Base-by-base conservation (phyloP, 2,329 filamentous ascomycete genomes). In the Penicillium vulpinum region DNA sequence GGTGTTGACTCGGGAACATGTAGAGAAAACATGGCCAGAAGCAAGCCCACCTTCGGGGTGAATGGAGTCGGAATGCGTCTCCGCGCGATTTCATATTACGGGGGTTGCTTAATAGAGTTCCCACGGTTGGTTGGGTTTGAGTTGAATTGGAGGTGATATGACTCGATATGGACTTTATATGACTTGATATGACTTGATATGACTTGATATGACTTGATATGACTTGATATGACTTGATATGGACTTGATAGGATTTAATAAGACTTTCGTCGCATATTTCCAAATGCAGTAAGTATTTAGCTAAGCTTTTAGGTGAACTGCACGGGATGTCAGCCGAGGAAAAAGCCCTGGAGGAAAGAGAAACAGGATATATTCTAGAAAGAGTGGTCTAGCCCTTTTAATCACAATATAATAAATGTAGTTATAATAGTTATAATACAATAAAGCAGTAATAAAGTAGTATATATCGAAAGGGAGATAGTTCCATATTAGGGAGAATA, bases 191-290 rank as follows among this genome's bases (percentile, higher is more conserved):
- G n/a, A n/a, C n/a, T n/a, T n/a, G n/a, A n/a, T n/a, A n/a, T n/a
- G n/a, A n/a, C n/a, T n/a, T n/a, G n/a, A n/a, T n/a, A n/a, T n/a
- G n/a, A n/a, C n/a, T n/a, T n/a, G n/a, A n/a, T n/a, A n/a, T n/a
- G n/a, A n/a, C n/a, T n/a, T n/a, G n/a, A n/a, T n/a, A n/a, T n/a
- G n/a, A n/a, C n/a, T n/a, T n/a, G n/a, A n/a, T n/a, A n/a, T n/a
- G n/a, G n/a, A 36, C 18, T 21, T 6, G 28, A 29, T 18, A 33
- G 13, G 24, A 38, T 40, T n/a, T 15, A 28, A n/a, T n/a, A n/a
- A n/a, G n/a, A n/a, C n/a, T n/a, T n/a, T 47, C 31, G 50, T 46
- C 33, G 35, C 31, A 47, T 52, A 52, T 52, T 52, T 46, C 50
- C 50, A 2, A n/a, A 52, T 47, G 40, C 10, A 18, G 48, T 51